phyloP scores from a whole-genome alignment of 495 filamentous ascomycete genomes.

The Lasiosphaeria ovina region DNA sequence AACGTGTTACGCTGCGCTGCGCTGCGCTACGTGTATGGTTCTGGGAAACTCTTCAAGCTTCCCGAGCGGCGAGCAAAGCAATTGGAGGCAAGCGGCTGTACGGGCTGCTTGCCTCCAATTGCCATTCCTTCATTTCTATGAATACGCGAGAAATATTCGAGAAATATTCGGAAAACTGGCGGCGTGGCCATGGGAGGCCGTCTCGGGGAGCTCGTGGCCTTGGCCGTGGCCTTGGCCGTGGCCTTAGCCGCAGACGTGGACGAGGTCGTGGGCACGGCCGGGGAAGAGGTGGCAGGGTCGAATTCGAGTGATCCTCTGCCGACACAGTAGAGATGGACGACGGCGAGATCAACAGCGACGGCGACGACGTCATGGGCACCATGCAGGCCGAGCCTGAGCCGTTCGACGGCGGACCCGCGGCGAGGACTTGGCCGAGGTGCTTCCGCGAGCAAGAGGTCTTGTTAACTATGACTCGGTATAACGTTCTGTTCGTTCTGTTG shows the following conservation, averaged over 20 bases:
- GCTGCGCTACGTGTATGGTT: no score
- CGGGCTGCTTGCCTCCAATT: no score
- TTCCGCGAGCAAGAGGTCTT: background rate
- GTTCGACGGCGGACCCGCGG: background rate
- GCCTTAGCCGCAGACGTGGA: no score
- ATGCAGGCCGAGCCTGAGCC: background rate
- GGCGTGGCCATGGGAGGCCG: background rate
- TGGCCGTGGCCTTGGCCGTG: no score
- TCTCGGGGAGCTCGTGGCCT: background rate
- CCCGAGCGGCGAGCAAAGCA: no score
- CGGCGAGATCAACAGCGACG: constrained; percentile 25
- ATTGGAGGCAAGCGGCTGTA: no score
- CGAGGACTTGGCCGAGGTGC: background rate
- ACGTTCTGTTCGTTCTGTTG: no score
- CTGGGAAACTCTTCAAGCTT: no score
- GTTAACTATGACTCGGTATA: background rate
- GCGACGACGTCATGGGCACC: constrained; percentile 13
- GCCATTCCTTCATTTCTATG: no score
- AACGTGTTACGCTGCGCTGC: no score
- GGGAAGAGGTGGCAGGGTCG: constrained; percentile 6
- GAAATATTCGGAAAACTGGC: no score
- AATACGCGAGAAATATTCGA: no score
- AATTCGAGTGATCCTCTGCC: background rate
- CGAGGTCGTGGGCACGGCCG: constrained; percentile 13
- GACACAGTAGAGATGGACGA: constrained; percentile 18